Evolutionary conservation across 352 stramenopile genomes (phyloP).

Genomic region (Globisporangium viniferum): DNA sequence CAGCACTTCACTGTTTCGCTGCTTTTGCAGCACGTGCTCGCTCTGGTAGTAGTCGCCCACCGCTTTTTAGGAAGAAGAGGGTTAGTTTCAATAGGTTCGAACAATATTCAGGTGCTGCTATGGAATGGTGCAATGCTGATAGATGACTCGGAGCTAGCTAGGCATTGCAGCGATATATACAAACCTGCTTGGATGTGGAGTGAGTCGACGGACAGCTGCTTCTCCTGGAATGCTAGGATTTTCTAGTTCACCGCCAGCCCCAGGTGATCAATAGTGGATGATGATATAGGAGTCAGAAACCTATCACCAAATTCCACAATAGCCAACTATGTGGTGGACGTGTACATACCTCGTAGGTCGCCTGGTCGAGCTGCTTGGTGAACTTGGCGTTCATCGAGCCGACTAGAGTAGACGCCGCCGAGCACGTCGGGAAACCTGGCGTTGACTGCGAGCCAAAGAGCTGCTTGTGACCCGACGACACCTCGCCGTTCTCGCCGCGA

Average conservation of each 20-base stretch:
- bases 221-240: slow-evolving; percentile 42
- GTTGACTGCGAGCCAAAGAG: slow-evolving; percentile 13
- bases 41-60: slow-evolving; percentile 37
- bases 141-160: too few species aligned
- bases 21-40: slow-evolving; percentile 31
- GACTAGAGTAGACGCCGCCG: slow-evolving; percentile 19
- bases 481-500: neutral
- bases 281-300: neutral
- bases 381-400: slow-evolving; percentile 40
- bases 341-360: slow-evolving; percentile 31
- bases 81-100: neutral
- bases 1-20: slow-evolving; percentile 35
- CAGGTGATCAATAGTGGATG: neutral
- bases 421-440: slow-evolving; percentile 20
- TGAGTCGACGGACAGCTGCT: slow-evolving; percentile 31
- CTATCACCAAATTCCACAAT: neutral
- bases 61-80: slow-evolving; percentile 9
- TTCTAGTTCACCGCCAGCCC: slow-evolving; percentile 16
- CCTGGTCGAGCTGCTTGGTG: slow-evolving; percentile 26
- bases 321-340: neutral
- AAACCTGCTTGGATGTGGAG: slow-evolving; percentile 35
- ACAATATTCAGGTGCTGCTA: neutral
- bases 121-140: too few species aligned
- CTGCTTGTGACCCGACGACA: neutral
- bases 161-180: neutral